Evolutionary conservation across 768 basidiomycete genomes (phyloP), one percentile per base, ranked within the genome.

Genomic region (Leccinum broughii): DNA sequence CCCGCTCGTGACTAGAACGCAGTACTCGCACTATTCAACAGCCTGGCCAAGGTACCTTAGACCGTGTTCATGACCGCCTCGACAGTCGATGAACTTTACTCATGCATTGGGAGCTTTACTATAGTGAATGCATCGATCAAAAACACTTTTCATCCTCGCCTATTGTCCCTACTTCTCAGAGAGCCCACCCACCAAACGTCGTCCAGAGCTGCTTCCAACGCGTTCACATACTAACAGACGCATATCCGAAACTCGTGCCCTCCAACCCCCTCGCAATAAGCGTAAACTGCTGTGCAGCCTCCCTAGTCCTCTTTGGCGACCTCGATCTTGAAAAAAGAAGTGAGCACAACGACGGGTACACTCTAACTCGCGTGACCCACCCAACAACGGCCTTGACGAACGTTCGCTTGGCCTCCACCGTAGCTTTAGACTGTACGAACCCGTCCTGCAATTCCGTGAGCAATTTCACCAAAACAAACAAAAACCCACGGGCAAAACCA

Each of bases 241-340:
- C 85, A 72, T 90, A 93, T 8, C 93, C 93, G 72, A 95, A 95
- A 61, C 84, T 87, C 9, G 92, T 89, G 8, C 89, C 91, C 65
- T 92, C 92, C 58, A 95, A 73, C 3, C 93, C 93, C 68, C 93
- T 77, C 11, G 92, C 89, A 20, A 96, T 83, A 0, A 96, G 79
- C 1, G 89, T 88, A 72, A 96, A 95, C 62, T 95, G 91, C 64
- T 93, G 87, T 11, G 92, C 87, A 0, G 93, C 93, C 41, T 94
- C 93, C 62, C 89, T 79, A 37, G 87, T 92, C 64, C 80, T 82
- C 69, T 87, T 89, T 3, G 85, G 76, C 17, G 89, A 89, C 46
- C 90, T 82, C 37, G 91, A 86, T 28, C 90, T 8, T n/a, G 8
- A 41, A 46, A 20, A 20, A 46, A 6, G 6, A 37, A 14, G 37